These are phyloP conservation scores for Lasiosphaeria miniovina DNA, from an alignment of 495 filamentous ascomycete genomes.

Conservation along the genomic window DNA sequence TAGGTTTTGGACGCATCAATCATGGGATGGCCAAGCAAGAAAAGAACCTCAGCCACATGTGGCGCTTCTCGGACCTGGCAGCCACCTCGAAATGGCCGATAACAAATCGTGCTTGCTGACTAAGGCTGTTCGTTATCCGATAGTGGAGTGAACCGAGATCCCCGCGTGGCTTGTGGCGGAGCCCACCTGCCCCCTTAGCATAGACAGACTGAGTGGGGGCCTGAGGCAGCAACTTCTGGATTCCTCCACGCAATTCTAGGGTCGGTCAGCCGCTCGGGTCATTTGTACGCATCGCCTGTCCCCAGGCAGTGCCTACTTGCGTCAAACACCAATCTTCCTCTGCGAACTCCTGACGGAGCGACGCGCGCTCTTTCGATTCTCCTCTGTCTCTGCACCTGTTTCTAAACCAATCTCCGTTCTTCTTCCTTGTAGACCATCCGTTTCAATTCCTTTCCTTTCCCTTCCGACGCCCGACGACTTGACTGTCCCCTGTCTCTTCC, in stretches of 20 bases:
- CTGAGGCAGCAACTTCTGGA: conserved; percentile 7
- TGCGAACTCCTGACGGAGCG: too few species aligned
- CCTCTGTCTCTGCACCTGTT: too few species aligned
- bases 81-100: background rate
- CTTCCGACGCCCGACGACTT: too few species aligned
- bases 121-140: too few species aligned
- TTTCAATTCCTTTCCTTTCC: too few species aligned
- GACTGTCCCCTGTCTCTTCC: background rate
- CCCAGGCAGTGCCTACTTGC: too few species aligned
- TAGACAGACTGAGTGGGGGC: background rate
- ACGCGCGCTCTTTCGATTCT: too few species aligned
- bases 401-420: too few species aligned
- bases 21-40: background rate
- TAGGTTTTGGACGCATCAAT: background rate
- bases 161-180: conserved; percentile 3
- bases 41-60: background rate
- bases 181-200: background rate
- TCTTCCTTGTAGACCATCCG: too few species aligned
- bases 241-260: background rate
- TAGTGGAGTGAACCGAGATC: background rate
- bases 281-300: background rate
- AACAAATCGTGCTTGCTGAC: background rate
- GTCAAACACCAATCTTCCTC: too few species aligned
- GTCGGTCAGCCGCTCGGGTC: conserved; percentile 4
- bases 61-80: background rate